A percentile compares a stretch with the other conserved stretches of the same genome.
Evolutionary conservation across 768 basidiomycete genomes (phyloP).

Genomic region (Boletus vinaceobasis): DNA sequence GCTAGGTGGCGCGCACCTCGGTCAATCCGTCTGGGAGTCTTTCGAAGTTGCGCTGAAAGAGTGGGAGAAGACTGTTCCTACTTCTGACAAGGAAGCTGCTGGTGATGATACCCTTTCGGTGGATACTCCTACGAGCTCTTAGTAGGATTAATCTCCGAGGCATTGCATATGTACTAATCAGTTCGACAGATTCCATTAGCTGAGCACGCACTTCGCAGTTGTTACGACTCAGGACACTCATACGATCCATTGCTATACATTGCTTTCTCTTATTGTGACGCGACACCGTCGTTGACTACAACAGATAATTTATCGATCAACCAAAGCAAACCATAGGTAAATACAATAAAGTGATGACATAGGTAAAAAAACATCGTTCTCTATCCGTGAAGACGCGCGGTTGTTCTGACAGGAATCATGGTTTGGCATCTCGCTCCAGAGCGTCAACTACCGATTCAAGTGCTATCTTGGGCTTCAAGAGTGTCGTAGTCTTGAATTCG

Average conservation of each 20-base stretch:
- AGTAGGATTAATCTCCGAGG: background rate
- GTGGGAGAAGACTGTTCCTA: slow-evolving; percentile 51
- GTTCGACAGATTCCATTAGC: background rate
- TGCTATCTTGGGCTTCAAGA: slow-evolving; percentile 56
- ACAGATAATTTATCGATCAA: slow-evolving; percentile 26
- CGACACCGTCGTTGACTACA: slow-evolving; percentile 1
- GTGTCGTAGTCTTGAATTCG: slow-evolving; percentile 47
- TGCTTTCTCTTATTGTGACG: slow-evolving; percentile 2
- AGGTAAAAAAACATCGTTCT: slow-evolving; percentile 4
- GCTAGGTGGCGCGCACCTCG: slow-evolving; percentile 65
- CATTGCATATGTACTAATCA: background rate
- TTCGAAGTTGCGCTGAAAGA: slow-evolving; percentile 63
- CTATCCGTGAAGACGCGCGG: slow-evolving; percentile 1
- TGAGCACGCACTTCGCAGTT: background rate
- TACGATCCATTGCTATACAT: slow-evolving; percentile 1
- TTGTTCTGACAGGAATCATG: slow-evolving; percentile 4
- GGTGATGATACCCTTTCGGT: slow-evolving; percentile 23
- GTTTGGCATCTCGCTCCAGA: slow-evolving; percentile 25
- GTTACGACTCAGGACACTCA: background rate
- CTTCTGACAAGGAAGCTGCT: slow-evolving; percentile 18
- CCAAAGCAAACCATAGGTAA: slow-evolving; percentile 12
- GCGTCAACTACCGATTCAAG: slow-evolving; percentile 35
- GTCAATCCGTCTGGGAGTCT: slow-evolving; percentile 72
- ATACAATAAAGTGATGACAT: slow-evolving; percentile 26
- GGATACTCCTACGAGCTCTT: slow-evolving; percentile 21